These are phyloP conservation scores for Kluyveromyces lactis DNA, from an alignment of 805 yeast species.

Conservation along the genomic window DNA sequence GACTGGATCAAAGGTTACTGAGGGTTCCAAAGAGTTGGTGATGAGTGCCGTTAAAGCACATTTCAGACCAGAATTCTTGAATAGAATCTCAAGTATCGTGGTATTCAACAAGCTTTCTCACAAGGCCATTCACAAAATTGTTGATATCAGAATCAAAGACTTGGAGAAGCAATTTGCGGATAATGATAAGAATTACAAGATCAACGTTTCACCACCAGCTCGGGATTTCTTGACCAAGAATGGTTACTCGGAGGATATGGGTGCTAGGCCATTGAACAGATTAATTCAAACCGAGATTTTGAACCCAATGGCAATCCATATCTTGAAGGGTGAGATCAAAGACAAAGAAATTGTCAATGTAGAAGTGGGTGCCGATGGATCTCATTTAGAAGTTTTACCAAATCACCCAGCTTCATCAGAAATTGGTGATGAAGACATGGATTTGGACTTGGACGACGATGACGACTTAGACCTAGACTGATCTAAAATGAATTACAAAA, in stretches of 20 bases:
- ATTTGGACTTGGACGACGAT: slow-evolving; percentile 42
- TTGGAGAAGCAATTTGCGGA: slow-evolving; percentile 77
- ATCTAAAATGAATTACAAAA: too few species aligned
- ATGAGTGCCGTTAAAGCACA: slow-evolving; percentile 79
- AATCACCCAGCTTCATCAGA: slow-evolving; percentile 52
- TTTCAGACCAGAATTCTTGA: slow-evolving; percentile 95
- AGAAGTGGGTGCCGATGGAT: slow-evolving; percentile 29
- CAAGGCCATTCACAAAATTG: slow-evolving; percentile 88
- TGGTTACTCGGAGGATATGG: slow-evolving; percentile 89
- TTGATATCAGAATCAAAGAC: slow-evolving; percentile 73
- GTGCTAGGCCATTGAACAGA: slow-evolving; percentile 94
- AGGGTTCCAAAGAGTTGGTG: slow-evolving; percentile 64
- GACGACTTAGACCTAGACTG: slow-evolving; percentile 9
- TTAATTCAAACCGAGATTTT: slow-evolving; percentile 82
- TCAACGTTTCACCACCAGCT: slow-evolving; percentile 70
- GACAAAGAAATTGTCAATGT: slow-evolving; percentile 85
- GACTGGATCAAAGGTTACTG: slow-evolving; percentile 54
- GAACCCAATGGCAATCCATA: slow-evolving; percentile 81
- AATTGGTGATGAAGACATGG: slow-evolving; percentile 50
- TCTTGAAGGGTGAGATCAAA: slow-evolving; percentile 75
- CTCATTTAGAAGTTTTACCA: slow-evolving; percentile 64
- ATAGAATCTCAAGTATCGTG: slow-evolving; percentile 89
- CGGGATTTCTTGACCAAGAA: slow-evolving; percentile 71
- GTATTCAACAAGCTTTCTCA: slow-evolving; percentile 88
- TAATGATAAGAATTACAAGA: slow-evolving; percentile 69